Evolutionary conservation across 352 stramenopile genomes (phyloP).

Genomic region (Globisporangium ultimum): DNA sequence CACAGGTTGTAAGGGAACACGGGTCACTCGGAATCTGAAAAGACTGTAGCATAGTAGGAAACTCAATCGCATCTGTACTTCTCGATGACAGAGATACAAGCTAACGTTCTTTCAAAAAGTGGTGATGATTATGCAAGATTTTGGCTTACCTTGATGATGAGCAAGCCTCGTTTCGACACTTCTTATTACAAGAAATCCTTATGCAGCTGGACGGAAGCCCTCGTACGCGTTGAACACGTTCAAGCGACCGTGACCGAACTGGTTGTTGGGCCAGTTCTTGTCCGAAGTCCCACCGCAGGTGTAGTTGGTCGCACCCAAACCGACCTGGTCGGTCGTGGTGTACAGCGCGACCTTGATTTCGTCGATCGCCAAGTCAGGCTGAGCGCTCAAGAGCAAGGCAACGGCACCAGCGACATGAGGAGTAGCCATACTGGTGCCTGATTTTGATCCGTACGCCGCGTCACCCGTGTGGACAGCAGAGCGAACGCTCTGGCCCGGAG

Average conservation of each 20-base stretch:
- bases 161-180: too few relatives aligned
- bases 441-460: not conserved
- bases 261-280: conserved; percentile 28
- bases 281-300: conserved; percentile 21
- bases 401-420: conserved; percentile 20
- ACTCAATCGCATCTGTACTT: too few relatives aligned
- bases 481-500: conserved; percentile 3
- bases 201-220: conserved; percentile 12
- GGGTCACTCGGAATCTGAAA: too few relatives aligned
- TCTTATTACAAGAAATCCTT: too few relatives aligned
- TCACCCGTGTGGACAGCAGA: not conserved
- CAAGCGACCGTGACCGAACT: conserved; percentile 21
- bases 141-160: too few relatives aligned
- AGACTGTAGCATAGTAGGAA: too few relatives aligned
- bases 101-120: too few relatives aligned
- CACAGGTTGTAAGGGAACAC: too few relatives aligned
- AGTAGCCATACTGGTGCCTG: conserved; percentile 18
- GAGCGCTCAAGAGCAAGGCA: conserved; percentile 17
- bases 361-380: conserved; percentile 12
- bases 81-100: too few relatives aligned
- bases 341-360: conserved; percentile 8
- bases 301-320: conserved; percentile 2
- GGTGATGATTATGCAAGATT: too few relatives aligned
- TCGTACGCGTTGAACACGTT: conserved; percentile 20
- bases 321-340: conserved; percentile 2